Base-by-base conservation (phyloP, 2,329 filamentous ascomycete species). In the Stromatinia cepivora region DNA sequence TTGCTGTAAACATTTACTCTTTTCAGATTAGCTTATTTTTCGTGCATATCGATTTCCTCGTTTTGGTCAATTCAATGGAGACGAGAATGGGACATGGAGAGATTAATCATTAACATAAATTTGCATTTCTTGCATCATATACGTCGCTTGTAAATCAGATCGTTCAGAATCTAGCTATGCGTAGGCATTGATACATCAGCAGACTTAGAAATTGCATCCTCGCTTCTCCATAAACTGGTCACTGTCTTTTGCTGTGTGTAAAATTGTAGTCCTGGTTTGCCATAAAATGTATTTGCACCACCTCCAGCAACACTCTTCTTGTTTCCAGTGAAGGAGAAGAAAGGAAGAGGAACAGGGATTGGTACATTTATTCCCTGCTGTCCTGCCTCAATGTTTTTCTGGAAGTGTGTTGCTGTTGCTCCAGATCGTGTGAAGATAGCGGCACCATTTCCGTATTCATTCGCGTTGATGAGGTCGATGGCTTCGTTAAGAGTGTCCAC, bases 161-260 rank as follows among this genome's bases (percentile, higher is more conserved):
- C 3, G 3, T 42, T 28, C 17, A n/a, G 46, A 66, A 34, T 9
- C 54, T 70, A 70, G 28, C 54, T 67, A 34, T 90, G 87, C 46
- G 87, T 90, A 28, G 94, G 94, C 94, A 98, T 98, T 72, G 92
- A 87, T 15, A 96, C 93, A 76, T 90, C 88, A 22, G 94, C 94
- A 86, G 94, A 94, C 74, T 89, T 91, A 68, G 88, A 90, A 62
- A 95, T 86, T 0, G 93, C 94, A 82, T 97, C 94, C 77, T 94
- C 89, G 71, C 87, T 88, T 77, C 88, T 88, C 95, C 95, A 99
- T 79, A 96, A 82, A 74, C 92, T 90, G 66, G 95, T 99, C 62
- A 99, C 95, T 3, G 95, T 99, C 91, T 99, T 98, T 78, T 92
- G 87, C 83, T 98, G 95, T 4, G 95, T 99, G 81, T 97, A 98